A percentile compares a stretch with the other conserved stretches of the same genome.
These are phyloP conservation scores for Handroanthus guayacan DNA, from an alignment of 257 asterid species.

Conservation along the genomic window DNA sequence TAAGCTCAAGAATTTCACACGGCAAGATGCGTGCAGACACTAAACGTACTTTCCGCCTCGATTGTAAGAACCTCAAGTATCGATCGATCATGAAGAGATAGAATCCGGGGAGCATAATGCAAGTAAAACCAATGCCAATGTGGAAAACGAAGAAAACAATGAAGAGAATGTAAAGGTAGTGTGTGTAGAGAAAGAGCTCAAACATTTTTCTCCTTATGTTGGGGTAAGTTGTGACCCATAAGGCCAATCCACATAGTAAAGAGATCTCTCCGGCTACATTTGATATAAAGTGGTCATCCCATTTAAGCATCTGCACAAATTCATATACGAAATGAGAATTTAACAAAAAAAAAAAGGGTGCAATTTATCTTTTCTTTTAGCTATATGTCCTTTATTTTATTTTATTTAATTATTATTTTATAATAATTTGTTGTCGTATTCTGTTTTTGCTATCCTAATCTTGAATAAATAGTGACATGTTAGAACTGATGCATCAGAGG, in stretches of 20 bases:
- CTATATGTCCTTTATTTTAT: no score
- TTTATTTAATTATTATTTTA: no score
- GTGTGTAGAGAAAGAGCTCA: conserved; percentile 78
- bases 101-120: conserved; percentile 72
- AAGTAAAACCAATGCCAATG: conserved; percentile 50
- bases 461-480: no score
- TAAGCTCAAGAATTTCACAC: conserved; percentile 61
- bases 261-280: conserved; percentile 77
- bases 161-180: conserved; percentile 63
- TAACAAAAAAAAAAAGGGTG: not conserved
- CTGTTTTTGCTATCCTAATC: no score
- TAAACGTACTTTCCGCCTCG: conserved; percentile 63
- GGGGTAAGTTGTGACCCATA: conserved; percentile 71
- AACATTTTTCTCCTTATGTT: conserved; percentile 65
- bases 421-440: no score
- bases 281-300: conserved; percentile 58
- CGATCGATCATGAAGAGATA: conserved; percentile 38
- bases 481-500: not conserved
- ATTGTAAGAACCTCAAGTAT: conserved; percentile 67
- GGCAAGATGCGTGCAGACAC: conserved; percentile 62
- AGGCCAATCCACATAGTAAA: conserved; percentile 52
- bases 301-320: conserved; percentile 56
- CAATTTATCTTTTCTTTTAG: no score
- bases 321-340: not conserved
- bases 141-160: conserved; percentile 68